Conservation (phyloP, 345 rosid species). For the Eucalyptus regnans region DNA sequence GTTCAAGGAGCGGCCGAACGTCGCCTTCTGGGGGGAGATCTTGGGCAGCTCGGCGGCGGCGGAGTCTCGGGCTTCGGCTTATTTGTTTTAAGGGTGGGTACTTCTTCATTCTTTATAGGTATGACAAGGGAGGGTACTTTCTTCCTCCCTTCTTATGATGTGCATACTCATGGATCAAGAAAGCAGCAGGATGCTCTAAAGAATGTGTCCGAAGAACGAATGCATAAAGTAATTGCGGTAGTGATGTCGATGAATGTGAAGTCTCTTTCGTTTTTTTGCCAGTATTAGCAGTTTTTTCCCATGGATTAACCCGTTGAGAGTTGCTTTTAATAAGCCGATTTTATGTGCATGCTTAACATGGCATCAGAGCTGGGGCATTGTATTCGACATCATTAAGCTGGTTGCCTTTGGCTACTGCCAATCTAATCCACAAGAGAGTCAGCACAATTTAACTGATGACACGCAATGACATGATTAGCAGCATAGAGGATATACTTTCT, state of each 20-base stretch:
- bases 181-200: slow-evolving; percentile 56
- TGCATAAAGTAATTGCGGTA: slow-evolving; percentile 75
- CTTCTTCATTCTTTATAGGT: slow-evolving; percentile 26
- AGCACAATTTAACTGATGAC: too few species aligned
- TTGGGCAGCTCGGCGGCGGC: too few species aligned
- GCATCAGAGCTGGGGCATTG: not conserved
- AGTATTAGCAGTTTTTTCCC: not conserved
- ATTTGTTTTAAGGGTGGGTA: too few species aligned
- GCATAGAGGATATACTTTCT: not conserved
- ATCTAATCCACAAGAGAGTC: not conserved
- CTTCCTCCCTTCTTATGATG: slow-evolving; percentile 44
- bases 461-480: not conserved
- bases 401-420: not conserved
- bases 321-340: not conserved
- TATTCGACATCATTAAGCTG: not conserved
- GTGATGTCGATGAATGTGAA: not conserved
- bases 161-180: too few species aligned
- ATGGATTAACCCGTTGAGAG: not conserved
- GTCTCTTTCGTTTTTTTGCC: not conserved
- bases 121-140: slow-evolving; percentile 82
- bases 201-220: slow-evolving; percentile 26
- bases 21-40: too few species aligned
- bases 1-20: too few species aligned
- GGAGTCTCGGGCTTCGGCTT: too few species aligned
- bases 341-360: not conserved